Base-by-base conservation (phyloP, 2,329 filamentous ascomycete genomes). In the Aspergillus melleus region DNA sequence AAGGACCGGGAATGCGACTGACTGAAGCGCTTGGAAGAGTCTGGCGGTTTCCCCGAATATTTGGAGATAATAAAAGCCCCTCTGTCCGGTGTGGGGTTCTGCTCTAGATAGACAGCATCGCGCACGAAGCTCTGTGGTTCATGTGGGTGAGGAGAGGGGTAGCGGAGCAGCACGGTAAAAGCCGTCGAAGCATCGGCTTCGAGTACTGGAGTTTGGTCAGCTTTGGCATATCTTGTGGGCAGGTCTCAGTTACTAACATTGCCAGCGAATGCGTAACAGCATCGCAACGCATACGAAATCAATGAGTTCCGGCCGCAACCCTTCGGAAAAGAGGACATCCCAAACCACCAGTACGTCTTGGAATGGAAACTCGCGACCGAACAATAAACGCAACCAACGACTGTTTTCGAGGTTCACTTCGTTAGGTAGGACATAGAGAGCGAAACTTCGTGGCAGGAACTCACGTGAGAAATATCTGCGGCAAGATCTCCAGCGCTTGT, bases 381-480 rank as follows among this genome's bases (percentile, higher is more conserved):
- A 98, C 0, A 99, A 79, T 1, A 99, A 85, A 29, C 95, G 87
- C 59, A 98, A 90, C 95, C 95, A 99, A 59, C 95, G 92, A 16
- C 42, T 61, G 46, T 4, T 14, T 52, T 67, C 47, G 70, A 61
- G 50, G 54, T 64, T 61, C 42, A 11, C 20, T 52, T 50, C 32
- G 14, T 20, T 14, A 14, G 30, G 12, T 10, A 16, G 10, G 14
- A 30, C 11, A 5, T 9, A n/a, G 39, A 9, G 30, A 42, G 47
- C 36, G 16, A 26, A 20, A 4, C 10, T 50, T 22, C 19, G 19
- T n/a, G 9, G 36, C 9, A 20, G 19, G 14, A 36, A 72, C 85
- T 74, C 77, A 95, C 90, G 98, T 96, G 24, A 98, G 80, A 71
- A 98, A 99, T 54, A 99, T 94, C 69, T 99, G 95, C 1, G 95